These are phyloP conservation scores for Mycena citricolor DNA, from an alignment of 1,284 basidiomycete species.

Conservation along the genomic window DNA sequence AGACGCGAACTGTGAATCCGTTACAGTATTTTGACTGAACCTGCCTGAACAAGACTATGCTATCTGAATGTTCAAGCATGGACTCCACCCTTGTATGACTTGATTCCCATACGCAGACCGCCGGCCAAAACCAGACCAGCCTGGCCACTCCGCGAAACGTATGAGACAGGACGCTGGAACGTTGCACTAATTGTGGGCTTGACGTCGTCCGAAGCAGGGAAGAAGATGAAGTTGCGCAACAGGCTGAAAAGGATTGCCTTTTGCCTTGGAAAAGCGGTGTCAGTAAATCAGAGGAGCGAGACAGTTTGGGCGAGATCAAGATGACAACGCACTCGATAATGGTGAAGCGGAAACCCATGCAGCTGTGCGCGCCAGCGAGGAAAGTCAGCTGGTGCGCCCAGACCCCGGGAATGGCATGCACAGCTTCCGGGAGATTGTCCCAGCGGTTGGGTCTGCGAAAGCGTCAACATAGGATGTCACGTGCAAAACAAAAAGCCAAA, in stretches of 20 bases:
- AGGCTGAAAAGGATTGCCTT: slow-evolving; percentile 31
- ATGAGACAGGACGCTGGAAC: no score
- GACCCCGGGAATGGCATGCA: slow-evolving; percentile 22
- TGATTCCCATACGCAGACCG: no score
- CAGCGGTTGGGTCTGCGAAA: slow-evolving; percentile 54
- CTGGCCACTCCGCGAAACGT: no score
- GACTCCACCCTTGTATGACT: no score
- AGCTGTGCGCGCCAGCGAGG: slow-evolving; percentile 1
- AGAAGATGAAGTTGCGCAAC: slow-evolving; percentile 4
- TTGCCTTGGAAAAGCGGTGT: slow-evolving; percentile 1
- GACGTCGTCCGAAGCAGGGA: no score
- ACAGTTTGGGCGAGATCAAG: no score
- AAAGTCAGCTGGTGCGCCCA: slow-evolving; percentile 3
- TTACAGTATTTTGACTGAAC: no score
- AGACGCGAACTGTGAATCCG: no score
- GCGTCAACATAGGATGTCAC: background rate
- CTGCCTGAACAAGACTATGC: no score
- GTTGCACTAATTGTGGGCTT: no score
- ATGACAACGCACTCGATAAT: background rate
- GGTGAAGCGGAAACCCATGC: slow-evolving; percentile 4
- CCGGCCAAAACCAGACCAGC: no score
- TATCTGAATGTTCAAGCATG: no score
- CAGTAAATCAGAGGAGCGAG: background rate
- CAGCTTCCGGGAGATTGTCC: slow-evolving; percentile 46
- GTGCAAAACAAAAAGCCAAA: background rate